Conservation (phyloP, 257 asterid genomes). For the Rehmannia glutinosa region DNA sequence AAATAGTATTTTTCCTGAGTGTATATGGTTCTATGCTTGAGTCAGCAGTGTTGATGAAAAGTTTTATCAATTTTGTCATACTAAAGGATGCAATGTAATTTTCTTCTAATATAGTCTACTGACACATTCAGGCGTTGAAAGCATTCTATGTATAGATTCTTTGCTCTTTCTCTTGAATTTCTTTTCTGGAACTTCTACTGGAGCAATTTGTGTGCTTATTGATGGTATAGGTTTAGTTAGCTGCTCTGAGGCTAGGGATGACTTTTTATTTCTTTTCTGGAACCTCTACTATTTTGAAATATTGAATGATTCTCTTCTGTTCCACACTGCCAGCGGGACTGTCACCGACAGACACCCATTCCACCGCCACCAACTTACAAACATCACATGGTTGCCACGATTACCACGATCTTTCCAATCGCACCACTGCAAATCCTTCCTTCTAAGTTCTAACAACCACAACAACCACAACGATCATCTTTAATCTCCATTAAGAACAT, state of each 20-base stretch:
- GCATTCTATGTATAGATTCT: background rate
- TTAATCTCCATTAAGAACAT: too few species aligned
- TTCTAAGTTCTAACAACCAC: too few species aligned
- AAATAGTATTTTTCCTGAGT: background rate
- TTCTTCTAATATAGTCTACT: background rate
- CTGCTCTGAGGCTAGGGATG: background rate
- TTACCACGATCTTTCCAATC: too few species aligned
- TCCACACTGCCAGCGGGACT: too few species aligned
- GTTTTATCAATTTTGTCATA: background rate
- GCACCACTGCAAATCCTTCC: too few species aligned
- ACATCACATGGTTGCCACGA: too few species aligned
- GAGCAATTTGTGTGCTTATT: background rate
- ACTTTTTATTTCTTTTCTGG: background rate
- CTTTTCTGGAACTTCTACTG: background rate
- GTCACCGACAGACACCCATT: too few species aligned
- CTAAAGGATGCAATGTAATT: background rate
- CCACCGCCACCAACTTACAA: too few species aligned
- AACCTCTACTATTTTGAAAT: too few species aligned
- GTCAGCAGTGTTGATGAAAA: background rate
- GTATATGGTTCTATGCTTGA: background rate
- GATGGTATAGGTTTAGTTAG: background rate
- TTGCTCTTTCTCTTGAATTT: background rate
- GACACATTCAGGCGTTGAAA: background rate
- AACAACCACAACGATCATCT: too few species aligned
- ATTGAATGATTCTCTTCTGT: too few species aligned